Evolutionary conservation across 768 basidiomycete genomes (phyloP), one percentile per base, ranked within the genome.

Genomic region (Tulasnella sp.): DNA sequence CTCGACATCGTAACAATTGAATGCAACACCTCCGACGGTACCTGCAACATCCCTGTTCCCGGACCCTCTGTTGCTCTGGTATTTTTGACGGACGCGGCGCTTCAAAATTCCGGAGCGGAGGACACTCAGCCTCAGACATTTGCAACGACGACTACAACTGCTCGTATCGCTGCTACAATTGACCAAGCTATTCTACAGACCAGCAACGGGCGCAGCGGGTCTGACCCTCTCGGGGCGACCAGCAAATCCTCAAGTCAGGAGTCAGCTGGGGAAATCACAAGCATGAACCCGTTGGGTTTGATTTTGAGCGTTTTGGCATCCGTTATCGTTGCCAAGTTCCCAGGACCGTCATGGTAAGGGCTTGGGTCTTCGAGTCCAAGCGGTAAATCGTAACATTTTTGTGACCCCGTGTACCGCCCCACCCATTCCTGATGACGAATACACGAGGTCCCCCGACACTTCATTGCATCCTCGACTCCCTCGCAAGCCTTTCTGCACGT

Each of bases 41-140:
- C 38, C 25, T 74, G 73, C 54, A 34, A 31, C 38, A 75, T 77
- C 6, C 58, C 64, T 17, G 68, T 78, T 29, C 58, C 36, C 2
- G 77, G 77, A 29, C 77, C 77, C 19, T 68, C 39, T 19, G 58
- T 67, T 25, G 77, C 77, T 11, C 67, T 78, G 11, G 77, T 78
- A 6, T 78, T 78, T 42, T 45, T 78, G 29, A 76, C 67, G 8
- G 75, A 76, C 15, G 39, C 37, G 1, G 54, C 68, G 6, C 31
- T 69, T 14, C 36, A 29, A 9, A 67, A 38, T 7, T 76, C 76
- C 15, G 34, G 37, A 3, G 39, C 29, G 25, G n/a, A n/a, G 12
- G 25, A 40, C 12, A 37, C 39, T 31, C 5, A n/a, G 25, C 17
- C 54, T 42, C 42, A 12, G 22, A 39, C 74, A 15, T 58, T 67